A percentile compares a stretch with the other conserved stretches of the same genome.
These are phyloP conservation scores for Symbiodinium pilosum DNA, from an alignment of 73 alveolate genomes.

Conservation along the genomic window DNA sequence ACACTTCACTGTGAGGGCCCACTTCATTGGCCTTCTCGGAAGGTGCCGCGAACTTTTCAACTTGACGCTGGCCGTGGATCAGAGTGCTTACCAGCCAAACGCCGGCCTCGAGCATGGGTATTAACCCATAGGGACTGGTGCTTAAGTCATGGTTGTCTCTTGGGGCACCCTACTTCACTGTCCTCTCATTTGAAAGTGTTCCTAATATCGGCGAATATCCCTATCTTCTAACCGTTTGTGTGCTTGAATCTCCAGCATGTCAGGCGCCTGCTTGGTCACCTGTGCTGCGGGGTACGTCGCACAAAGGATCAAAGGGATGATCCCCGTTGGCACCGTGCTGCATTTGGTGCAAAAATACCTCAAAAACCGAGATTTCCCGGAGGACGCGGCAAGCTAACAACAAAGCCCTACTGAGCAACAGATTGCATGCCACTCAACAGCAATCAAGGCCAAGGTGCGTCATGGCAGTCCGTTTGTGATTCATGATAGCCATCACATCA, in stretches of 20 bases:
- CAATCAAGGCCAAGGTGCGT: not conserved
- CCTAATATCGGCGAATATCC: not conserved
- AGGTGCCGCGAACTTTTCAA: not conserved
- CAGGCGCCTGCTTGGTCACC: not conserved
- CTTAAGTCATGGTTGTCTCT: not conserved
- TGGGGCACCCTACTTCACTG: too few species aligned
- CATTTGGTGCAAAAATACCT: slow-evolving; percentile 66
- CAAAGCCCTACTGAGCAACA: not conserved
- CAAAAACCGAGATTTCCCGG: not conserved
- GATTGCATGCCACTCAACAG: not conserved
- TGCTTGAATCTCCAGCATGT: not conserved
- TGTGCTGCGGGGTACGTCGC: slow-evolving; percentile 39
- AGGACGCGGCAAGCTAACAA: not conserved
- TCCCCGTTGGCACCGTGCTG: slow-evolving; percentile 51
- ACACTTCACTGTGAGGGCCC: not conserved
- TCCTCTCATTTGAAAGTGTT: not conserved
- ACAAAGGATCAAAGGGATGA: slow-evolving; percentile 39
- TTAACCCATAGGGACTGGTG: not conserved
- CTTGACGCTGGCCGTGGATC: slow-evolving; percentile 23
- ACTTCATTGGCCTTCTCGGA: not conserved
- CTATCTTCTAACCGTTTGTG: not conserved
- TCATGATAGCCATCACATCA: slow-evolving; percentile 31
- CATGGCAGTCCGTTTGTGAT: slow-evolving; percentile 58
- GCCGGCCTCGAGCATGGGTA: not conserved
- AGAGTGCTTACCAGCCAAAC: not conserved